Base-by-base conservation (phyloP, 805 yeast genomes). In the Candida nemodendra region DNA sequence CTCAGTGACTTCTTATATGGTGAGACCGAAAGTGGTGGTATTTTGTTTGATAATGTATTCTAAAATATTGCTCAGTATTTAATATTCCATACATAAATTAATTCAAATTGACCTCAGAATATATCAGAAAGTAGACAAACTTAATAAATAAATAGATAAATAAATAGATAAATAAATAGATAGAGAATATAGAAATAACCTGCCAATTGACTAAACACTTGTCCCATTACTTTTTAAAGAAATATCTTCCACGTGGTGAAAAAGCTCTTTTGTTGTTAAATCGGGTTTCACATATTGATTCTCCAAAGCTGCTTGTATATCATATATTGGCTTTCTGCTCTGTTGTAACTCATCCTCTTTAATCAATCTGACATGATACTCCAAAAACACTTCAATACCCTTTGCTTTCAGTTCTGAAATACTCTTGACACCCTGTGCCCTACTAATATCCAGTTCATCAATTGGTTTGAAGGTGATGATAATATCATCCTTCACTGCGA, bases 401-500 rank as follows among this genome's bases (percentile, higher is more conserved):
- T 41, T 39, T 5, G 28, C 37, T 21, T 45, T 45, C 32, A 49
- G 41, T 23, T 45, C 52, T 3, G 38, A 36, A 11, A 45, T 27
- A 24, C 38, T 37, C 11, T 29, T 35, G 17, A 32, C 45, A 9
- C 38, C 32, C 15, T 39, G 42, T 9, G 34, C 31, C 24, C 28
- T 42, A 34, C 36, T 25, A 27, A 36, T n/a, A 25, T 45, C 45
- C 21, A 45, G 31, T 28, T 45, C 43, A 7, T 43, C 55, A 26
- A 51, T 50, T 28, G 57, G 54, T 15, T 30, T 37, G 34, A 60
- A 59, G 19, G 50, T 43, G 18, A 60, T 53, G 16, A 60, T 41
- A 23, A 55, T 53, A 32, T 56, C 58, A 13, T 52, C 53, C 42
- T 63, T 63, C 23, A 63, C 68, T 4, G 63, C 68, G 44, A 63